A percentile compares a stretch with the other conserved stretches of the same genome.
Evolutionary conservation across 2,329 filamentous ascomycete species (phyloP).

Genomic region (Paecilomyces sp.): DNA sequence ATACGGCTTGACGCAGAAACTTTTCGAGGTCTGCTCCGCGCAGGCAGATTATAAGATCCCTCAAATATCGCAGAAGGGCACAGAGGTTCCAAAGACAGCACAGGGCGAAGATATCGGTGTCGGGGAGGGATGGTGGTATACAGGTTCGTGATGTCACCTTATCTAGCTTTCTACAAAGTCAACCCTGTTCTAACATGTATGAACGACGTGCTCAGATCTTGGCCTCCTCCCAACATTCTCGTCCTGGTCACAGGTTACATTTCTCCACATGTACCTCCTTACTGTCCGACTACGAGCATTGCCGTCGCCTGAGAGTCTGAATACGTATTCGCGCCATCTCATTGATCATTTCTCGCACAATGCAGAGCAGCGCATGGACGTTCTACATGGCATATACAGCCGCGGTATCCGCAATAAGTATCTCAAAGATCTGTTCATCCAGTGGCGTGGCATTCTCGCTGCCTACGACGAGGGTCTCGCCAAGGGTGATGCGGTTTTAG

Average conservation of each 20-base stretch:
- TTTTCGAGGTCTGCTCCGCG: conserved; percentile 68
- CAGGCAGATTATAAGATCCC: conserved; percentile 73
- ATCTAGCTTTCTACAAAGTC: not conserved
- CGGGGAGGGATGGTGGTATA: conserved; percentile 72
- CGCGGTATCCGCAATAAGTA: conserved; percentile 52
- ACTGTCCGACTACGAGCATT: conserved; percentile 77
- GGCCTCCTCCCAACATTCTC: conserved; percentile 80
- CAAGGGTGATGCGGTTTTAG: conserved; percentile 41
- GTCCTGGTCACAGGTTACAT: conserved; percentile 92
- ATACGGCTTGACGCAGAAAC: conserved; percentile 67
- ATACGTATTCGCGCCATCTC: conserved; percentile 80
- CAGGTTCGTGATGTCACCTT: conserved; percentile 49
- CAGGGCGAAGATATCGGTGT: conserved; percentile 77
- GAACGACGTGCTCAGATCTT: conserved; percentile 50
- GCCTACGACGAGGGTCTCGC: conserved; percentile 48
- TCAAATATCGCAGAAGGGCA: conserved; percentile 57
- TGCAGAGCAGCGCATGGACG: conserved; percentile 63
- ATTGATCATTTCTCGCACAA: conserved; percentile 76
- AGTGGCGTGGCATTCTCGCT: conserved; percentile 81
- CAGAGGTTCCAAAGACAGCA: conserved; percentile 61
- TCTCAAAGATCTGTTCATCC: conserved; percentile 81
- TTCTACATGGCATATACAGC: conserved; percentile 43
- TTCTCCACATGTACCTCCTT: conserved; percentile 91
- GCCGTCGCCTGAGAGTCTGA: conserved; percentile 56
- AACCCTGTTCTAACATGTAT: not conserved